Percentiles rank a stretch among this genome's conserved stretches.
phyloP scores from a whole-genome alignment of 805 yeast species.

The Zygoascus biomembranicola region DNA sequence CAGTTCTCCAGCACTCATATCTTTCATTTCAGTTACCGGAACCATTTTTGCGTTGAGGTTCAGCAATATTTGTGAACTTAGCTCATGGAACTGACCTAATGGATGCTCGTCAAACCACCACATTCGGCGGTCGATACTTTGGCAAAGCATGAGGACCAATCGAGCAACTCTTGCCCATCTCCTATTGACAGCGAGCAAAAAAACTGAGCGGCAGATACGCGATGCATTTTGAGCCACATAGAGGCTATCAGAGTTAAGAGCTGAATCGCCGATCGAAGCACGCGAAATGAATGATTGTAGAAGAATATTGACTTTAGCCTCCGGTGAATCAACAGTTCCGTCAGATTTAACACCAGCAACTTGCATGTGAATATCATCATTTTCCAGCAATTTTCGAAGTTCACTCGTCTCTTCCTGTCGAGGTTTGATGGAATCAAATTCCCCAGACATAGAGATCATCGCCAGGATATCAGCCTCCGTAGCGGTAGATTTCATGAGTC shows the following conservation, averaged over 20 bases:
- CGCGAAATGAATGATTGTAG: constrained; percentile 84
- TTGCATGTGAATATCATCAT: constrained; percentile 64
- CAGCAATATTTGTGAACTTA: constrained; percentile 36
- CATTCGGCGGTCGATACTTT: constrained; percentile 70
- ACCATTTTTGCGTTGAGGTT: constrained; percentile 45
- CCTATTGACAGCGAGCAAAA: constrained; percentile 76
- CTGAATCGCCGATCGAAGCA: constrained; percentile 63
- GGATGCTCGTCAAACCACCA: constrained; percentile 92
- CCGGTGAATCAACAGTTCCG: constrained; percentile 54
- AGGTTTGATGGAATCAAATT: constrained; percentile 81
- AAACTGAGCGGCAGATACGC: constrained; percentile 86
- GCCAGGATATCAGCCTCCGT: constrained; percentile 88
- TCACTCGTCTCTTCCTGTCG: constrained; percentile 84
- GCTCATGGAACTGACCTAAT: constrained; percentile 63
- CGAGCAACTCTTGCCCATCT: constrained; percentile 83
- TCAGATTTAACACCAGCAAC: constrained; percentile 44
- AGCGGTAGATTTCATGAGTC: constrained; percentile 72
- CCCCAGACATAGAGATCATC: constrained; percentile 85
- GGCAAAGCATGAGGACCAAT: constrained; percentile 71
- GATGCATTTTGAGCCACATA: constrained; percentile 95
- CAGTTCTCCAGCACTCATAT: constrained; percentile 63
- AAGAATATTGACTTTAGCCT: constrained; percentile 79
- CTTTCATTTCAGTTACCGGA: constrained; percentile 45
- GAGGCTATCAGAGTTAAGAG: constrained; percentile 76
- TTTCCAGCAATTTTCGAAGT: constrained; percentile 50